Evolutionary conservation across 2,329 filamentous ascomycete genomes (phyloP).

Genomic region (Seiridium cupressi): DNA sequence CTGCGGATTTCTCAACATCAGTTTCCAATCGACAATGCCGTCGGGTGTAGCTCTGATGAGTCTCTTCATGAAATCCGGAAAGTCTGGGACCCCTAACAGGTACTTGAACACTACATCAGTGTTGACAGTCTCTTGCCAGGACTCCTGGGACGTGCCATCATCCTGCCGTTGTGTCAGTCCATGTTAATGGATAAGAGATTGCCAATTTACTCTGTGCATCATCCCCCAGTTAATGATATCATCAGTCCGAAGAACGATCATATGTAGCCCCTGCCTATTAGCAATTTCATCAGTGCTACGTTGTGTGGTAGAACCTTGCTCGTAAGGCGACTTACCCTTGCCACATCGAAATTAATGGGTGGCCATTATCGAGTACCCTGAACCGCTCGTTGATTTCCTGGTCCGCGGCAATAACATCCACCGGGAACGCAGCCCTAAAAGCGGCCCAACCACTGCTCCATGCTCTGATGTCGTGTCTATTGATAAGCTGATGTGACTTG

Average conservation of each 20-base stretch:
- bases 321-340: neutral
- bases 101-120: neutral
- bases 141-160: neutral
- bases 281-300: neutral
- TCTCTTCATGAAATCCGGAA: neutral
- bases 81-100: neutral
- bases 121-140: neutral
- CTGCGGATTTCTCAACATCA: neutral
- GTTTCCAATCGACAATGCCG: constrained; percentile 2
- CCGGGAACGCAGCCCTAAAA: neutral
- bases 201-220: constrained; percentile 1
- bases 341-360: neutral
- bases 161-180: neutral
- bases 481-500: constrained; percentile 18
- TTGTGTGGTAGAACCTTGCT: neutral
- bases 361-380: neutral
- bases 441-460: neutral
- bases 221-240: constrained; percentile 4
- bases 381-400: neutral
- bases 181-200: neutral
- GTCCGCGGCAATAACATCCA: neutral
- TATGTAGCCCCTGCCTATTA: neutral
- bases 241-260: neutral
- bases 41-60: constrained; percentile 1
- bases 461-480: constrained; percentile 16